Base-by-base conservation (phyloP, 495 filamentous ascomycete genomes). In the Penicillium taxi region DNA sequence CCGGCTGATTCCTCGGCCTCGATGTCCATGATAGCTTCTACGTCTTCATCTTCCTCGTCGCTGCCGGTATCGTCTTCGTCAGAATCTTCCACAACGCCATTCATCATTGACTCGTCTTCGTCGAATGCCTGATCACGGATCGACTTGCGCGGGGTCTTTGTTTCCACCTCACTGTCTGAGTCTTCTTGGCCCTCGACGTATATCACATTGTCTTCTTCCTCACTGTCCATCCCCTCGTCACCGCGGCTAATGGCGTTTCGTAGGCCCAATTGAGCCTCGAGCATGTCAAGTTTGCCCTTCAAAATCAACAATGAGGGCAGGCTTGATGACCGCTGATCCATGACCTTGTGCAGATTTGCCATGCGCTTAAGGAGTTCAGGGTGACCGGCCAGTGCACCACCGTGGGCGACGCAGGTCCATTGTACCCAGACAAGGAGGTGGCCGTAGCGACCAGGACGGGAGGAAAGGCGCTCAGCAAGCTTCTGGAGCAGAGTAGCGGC, bases 351-450 rank as follows among this genome's bases (percentile, higher is more conserved):
- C 6, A 98, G 72, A 17, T 81, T 81, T 13, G 73, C 65, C 29
- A 98, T 72, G 46, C 81, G 77, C 49, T 80, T 78, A 47, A 91
- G 74, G 11, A 91, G 59, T 25, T 87, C 79, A 0, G 83, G 78
- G 49, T 93, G 83, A 8, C 78, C 79, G 16, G 87, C 85, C 23
- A 98, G 66, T 35, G 88, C 88, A 42, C 91, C 91, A 44, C 91
- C 91, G 58, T 98, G 91, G 6, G 87, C 82, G 13, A 96, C 77
- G n/a, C 95, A 71, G 1, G 85, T 90, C 86, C 87, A 94, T 61
- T 96, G 86, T 28, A 96, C 81, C 91, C 91, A 98, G 11, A 82
- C 75, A 69, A 95, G 89, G n/a, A 98, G 75, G 44, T 77, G 82
- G 19, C 86, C 86, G 11, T 91, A 88, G 35, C 91, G 77, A 16